Evolutionary conservation across 2,329 filamentous ascomycete genomes (phyloP), one percentile per base, ranked within the genome.

Genomic region (Phaeosphaeriaceae sp.): DNA sequence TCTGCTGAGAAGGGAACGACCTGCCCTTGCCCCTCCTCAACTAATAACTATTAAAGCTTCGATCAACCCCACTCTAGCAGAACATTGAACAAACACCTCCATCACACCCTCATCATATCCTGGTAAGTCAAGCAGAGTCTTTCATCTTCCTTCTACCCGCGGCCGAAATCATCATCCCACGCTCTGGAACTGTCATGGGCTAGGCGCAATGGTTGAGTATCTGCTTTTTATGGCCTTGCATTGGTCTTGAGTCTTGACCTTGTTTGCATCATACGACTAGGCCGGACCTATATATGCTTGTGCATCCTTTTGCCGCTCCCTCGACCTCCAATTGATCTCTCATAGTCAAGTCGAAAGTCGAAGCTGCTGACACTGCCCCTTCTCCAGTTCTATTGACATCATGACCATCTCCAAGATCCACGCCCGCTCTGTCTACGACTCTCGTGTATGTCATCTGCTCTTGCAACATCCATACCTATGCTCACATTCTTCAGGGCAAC

Each of bases 351-450:
- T 37, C 53, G 48, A 46, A 50, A 54, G 42, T 37, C 53, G 48
- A 46, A 50, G 42, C 48, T 52, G 45, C 50, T 48, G 56, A 58
- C 45, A 58, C 54, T 46, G 35, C 38, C 48, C 58, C 41, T 44
- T 46, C 48, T 49, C 42, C 51, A 67, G 58, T 23, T 47, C 21
- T 36, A 45, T 35, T 33, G 36, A 68, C 79, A 92, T 75, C 65
- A 99, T 99, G 94, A 82, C 89, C 64, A 81, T 81, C 73, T 74
- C 74, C 64, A 80, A 80, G 75, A 80, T 81, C 70, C 78, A 81
- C 76, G 77, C 78, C 60, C 79, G 94, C 76, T 92, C 88, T 74
- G 92, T 99, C 83, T 99, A 81, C 86, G 94, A 99, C 86, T 97
- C 94, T 77, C 93, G 94, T 66, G 63, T 66, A 64, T 17, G 63